Evolutionary conservation across 192 early-diverging fungal species (phyloP).

Genomic region (Oehlia diaphana): DNA sequence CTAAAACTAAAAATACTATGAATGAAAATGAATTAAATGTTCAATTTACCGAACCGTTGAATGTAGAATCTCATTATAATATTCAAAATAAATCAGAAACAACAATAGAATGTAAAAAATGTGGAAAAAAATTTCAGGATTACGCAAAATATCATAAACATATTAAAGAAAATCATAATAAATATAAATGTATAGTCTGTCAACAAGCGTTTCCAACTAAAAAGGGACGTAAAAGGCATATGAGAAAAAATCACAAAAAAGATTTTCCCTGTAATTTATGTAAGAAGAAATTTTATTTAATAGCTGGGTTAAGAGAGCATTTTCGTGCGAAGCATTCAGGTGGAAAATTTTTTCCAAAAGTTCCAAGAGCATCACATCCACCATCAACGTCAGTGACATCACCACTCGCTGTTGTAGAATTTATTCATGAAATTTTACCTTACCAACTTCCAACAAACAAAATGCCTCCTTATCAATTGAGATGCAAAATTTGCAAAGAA

Average conservation of each 20-base stretch:
- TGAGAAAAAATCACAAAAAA: neutral
- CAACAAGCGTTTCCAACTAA: neutral
- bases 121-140: neutral
- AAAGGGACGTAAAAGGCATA: neutral
- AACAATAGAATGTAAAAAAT: neutral
- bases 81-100: neutral
- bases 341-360: neutral
- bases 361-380: no score
- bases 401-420: neutral
- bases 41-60: no score
- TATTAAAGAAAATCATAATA: neutral
- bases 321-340: neutral
- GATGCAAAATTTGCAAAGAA: neutral
- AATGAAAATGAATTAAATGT: no score
- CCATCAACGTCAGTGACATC: no score
- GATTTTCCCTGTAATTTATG: neutral
- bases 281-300: neutral
- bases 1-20: no score
- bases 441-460: neutral
- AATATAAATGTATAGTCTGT: neutral
- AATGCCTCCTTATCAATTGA: neutral
- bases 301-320: neutral
- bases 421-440: neutral
- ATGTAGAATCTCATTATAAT: no score
- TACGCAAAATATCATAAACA: neutral